phyloP scores from a whole-genome alignment of 352 stramenopile species.

The Paralagenidium karlingii region DNA sequence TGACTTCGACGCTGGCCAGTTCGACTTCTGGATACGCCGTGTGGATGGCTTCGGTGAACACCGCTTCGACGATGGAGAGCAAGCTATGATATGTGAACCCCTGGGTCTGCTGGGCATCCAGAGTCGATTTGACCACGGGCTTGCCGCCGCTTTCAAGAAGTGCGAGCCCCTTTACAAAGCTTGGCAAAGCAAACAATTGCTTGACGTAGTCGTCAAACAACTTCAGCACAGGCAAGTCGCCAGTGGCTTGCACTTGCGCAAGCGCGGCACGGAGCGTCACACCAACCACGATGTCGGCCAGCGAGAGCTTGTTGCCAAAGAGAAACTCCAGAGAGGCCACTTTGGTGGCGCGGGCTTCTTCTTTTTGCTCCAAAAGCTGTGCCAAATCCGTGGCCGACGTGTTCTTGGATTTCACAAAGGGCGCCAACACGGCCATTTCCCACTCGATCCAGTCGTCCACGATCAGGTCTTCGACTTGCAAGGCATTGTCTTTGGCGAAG shows the following conservation, averaged over 20 bases:
- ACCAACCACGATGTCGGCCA: slow-evolving; percentile 61
- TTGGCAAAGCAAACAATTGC: slow-evolving; percentile 34
- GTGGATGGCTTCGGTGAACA: slow-evolving; percentile 64
- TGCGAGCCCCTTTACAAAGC: slow-evolving; percentile 31
- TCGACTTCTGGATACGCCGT: slow-evolving; percentile 44
- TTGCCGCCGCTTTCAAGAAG: slow-evolving; percentile 30
- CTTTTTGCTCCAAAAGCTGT: slow-evolving; percentile 42
- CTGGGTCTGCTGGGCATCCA: slow-evolving; percentile 28
- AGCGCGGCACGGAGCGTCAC: slow-evolving; percentile 54
- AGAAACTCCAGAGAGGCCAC: slow-evolving; percentile 35
- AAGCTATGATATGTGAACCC: slow-evolving; percentile 70
- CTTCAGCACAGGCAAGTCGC: slow-evolving; percentile 25
- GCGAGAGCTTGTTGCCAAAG: slow-evolving; percentile 41
- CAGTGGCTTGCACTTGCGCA: slow-evolving; percentile 29
- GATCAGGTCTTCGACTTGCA: slow-evolving; percentile 57
- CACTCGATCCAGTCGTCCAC: slow-evolving; percentile 79
- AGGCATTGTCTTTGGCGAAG: slow-evolving; percentile 8
- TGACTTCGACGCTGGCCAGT: slow-evolving; percentile 45
- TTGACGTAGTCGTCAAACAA: slow-evolving; percentile 57
- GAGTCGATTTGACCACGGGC: slow-evolving; percentile 22
- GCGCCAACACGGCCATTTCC: slow-evolving; percentile 51
- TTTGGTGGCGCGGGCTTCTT: slow-evolving; percentile 35
- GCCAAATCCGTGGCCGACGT: slow-evolving; percentile 15
- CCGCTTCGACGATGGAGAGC: slow-evolving; percentile 51
- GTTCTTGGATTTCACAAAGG: slow-evolving; percentile 35